Evolutionary conservation across 352 stramenopile species (phyloP), one percentile per base, ranked within the genome.

Genomic region (Phytophthora sansomeana): DNA sequence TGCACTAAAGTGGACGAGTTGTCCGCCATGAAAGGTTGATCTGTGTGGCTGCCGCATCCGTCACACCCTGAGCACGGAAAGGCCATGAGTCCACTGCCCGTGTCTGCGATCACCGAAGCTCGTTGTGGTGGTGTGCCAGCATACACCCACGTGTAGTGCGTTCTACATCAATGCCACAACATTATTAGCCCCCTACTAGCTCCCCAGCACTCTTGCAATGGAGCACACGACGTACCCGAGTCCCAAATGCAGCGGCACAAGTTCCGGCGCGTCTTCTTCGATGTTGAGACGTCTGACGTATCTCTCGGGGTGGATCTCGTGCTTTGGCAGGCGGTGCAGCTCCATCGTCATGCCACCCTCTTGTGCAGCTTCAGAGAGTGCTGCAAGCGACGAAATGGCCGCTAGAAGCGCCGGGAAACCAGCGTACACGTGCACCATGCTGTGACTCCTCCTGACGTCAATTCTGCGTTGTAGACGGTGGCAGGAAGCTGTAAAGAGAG

Each of bases 101-200:
- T 96, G 66, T 96, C 88, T 0, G 82, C 76, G 67, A 96, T 94
- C 61, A 96, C 84, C 2, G 86, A 94, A 30, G 85, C 83, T 63
- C 88, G 73, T 61, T 96, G 88, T 4, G 88, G 86, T 4, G 88
- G 88, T 7, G 83, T 91, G 19, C 88, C 88, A 17, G 75, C 83
- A 67, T 95, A 95, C 14, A 94, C 78, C 86, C 84, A 93, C 19
- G 88, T 87, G 48, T 94, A 96, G 59, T 96, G 88, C 17, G 88
- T 96, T 4, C 88, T 92, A 21, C 30, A 47, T 11, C 19, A 30
- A 52, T 26, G 36, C 41, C 5, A 69, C 6, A 11, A 26, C n/a
- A 5, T 28, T 26, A 10, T 72, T 50, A 73, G n/a, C 19, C 28
- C 52, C 16, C 6, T 32, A 21, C n/a, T 16, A 17, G 24, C 4